Evolutionary conservation across 2,329 filamentous ascomycete genomes (phyloP), one percentile per base, ranked within the genome.

Genomic region (Chalaropsis ovoidea): DNA sequence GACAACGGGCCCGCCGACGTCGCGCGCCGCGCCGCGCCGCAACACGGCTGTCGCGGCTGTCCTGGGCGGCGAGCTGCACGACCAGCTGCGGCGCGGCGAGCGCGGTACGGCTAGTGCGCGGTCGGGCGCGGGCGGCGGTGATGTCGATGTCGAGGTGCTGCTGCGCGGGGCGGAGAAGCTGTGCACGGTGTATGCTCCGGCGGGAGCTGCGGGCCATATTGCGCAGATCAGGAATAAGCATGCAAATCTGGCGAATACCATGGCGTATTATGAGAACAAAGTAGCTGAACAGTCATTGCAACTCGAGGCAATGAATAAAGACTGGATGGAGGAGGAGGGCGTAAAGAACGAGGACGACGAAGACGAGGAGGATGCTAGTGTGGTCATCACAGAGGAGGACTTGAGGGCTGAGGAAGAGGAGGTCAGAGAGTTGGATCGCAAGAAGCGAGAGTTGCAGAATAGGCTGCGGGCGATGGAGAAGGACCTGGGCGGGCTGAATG

Each of bases 21-120:
- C 74, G 73, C 72, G 71, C 63, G 70, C 76, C 69, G 80, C 78
- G 70, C 86, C 84, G 54, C 84, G 83, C 70, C 82, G 85, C 67
- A 89, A 87, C 76, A 95, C 90, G 1, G 92, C 92, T 10, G 92
- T 97, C 1, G 89, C 92, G 2, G 90, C 91, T 7, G 91, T 97
- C 0, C 77, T 97, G 8, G 94, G 94, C 4, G 87, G 86, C 0
- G 89, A 95, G 70, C 83, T 97, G 74, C 90, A 96, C 74, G 86
- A 89, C 58, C 83, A 88, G 73, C 90, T 96, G 77, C 69, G 83
- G 76, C 69, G 80, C 73, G 81, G 80, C 61, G 82, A 82, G 45
- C 58, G 66, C 5, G 63, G 66, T 2, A 64, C 63, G 58, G 77
- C 77, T 52, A 75, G 67, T 72, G 73, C 64, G 73, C 45, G 62